Base-by-base conservation (phyloP, 2,329 filamentous ascomycete species). In the Chrysosporium queenslandicum region DNA sequence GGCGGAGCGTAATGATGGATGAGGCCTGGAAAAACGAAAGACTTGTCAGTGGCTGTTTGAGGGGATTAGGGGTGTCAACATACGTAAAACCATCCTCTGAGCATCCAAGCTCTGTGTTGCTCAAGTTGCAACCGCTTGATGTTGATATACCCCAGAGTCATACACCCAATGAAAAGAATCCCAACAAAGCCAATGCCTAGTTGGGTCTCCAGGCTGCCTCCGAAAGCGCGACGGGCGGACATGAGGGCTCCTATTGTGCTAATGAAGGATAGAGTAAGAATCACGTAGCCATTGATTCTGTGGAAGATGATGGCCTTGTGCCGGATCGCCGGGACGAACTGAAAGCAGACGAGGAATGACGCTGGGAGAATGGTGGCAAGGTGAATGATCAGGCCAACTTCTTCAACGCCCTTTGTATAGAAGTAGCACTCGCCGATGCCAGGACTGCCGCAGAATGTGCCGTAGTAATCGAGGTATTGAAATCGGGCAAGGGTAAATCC, bases 91-190 rank as follows among this genome's bases (percentile, higher is more conserved):
- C 74, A 77, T 6, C 74, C 70, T 25, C 80, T 63, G 23, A 83
- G 59, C 80, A 83, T 83, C 80, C 80, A 83, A 2, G 77, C 77
- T 1, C 80, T 71, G 55, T 83, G 80, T 59, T 82, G 74, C 29
- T 82, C 78, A 46, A 85, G 78, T 59, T 82, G 79, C 1, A 82
- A 63, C 1, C 70, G 66, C 61, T 78, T 82, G 63, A 83, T 74
- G 55, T 81, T 81, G 61, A 75, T 68, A 30, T 73, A 74, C 1
- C 78, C 76, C 40, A 82, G 54, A 0, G 60, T 55, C 21, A 78
- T 62, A 21, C 30, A 43, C 20, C 30, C 29, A n/a, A 41, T 53
- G 8, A 40, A 42, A 39, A 53, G 48, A n/a, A 53, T 25, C 21
- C 46, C 52, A 25, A 48, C 18, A 12, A 47, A 40, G 25, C 46